These are phyloP conservation scores for Oenanthe javanica DNA, from an alignment of 140 eudicot species.

Conservation along the genomic window DNA sequence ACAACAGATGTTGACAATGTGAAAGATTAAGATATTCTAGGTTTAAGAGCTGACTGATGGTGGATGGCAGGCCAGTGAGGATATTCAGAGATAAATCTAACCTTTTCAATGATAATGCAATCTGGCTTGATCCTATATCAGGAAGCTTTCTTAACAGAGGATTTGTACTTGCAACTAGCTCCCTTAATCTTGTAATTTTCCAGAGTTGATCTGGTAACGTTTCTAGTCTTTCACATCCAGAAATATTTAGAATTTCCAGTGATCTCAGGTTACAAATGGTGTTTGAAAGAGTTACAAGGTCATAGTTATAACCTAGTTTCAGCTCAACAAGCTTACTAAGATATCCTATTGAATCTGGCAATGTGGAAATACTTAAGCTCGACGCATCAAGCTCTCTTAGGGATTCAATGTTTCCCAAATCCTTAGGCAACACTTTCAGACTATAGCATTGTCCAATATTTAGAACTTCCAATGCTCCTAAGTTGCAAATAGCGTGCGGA, in stretches of 20 bases:
- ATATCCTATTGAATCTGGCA: neutral
- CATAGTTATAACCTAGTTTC: neutral
- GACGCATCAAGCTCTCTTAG: neutral
- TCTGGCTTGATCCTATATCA: neutral
- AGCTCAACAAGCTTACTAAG: neutral
- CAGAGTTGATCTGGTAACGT: neutral
- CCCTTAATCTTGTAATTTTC: neutral
- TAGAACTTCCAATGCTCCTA: neutral
- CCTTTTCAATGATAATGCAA: neutral
- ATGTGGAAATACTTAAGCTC: neutral
- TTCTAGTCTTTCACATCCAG: neutral
- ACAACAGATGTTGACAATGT: neutral
- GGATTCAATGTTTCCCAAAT: neutral
- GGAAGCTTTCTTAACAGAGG: neutral
- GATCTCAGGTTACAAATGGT: neutral
- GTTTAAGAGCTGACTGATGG: neutral
- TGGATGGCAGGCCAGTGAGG: neutral
- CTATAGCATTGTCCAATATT: neutral
- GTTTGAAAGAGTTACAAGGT: neutral
- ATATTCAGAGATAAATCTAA: neutral
- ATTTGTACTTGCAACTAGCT: neutral
- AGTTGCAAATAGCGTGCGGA: neutral
- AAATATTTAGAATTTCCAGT: neutral
- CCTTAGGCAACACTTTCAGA: neutral
- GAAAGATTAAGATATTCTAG: neutral